phyloP scores from a whole-genome alignment of 106 monocot species.

The Agapanthus africanus region DNA sequence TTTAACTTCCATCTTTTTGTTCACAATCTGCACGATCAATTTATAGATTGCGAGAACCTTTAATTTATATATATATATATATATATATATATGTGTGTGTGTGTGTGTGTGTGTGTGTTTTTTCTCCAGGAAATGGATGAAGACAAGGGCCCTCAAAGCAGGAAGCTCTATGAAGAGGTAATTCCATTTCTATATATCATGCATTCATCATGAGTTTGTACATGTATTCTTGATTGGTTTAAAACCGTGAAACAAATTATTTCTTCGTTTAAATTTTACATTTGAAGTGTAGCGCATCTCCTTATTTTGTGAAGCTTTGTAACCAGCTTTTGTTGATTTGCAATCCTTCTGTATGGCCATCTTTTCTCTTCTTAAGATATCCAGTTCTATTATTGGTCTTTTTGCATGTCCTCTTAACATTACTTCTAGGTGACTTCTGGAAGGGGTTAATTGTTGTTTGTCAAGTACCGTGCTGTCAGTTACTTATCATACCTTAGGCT shows the following conservation, averaged over 20 bases:
- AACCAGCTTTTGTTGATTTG: no score
- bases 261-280: neutral
- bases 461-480: neutral
- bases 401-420: no score
- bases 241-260: neutral
- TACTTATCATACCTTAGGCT: no score
- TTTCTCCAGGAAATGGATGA: slow-evolving; percentile 82
- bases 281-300: neutral
- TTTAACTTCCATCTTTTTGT: neutral
- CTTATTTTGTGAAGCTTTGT: no score
- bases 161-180: slow-evolving; percentile 94
- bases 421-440: no score
- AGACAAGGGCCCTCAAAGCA: slow-evolving; percentile 75
- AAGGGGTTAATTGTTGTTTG: neutral
- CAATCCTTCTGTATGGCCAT: neutral
- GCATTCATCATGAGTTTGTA: neutral
- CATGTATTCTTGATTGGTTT: neutral
- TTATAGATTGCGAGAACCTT: neutral
- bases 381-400: no score
- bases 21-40: neutral
- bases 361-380: neutral
- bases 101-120: no score
- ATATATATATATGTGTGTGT: no score
- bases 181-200: neutral
- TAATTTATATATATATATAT: neutral